Evolutionary conservation across 2,329 filamentous ascomycete species (phyloP), one percentile per base, ranked within the genome.

Genomic region (Plectosphaerella sp.): DNA sequence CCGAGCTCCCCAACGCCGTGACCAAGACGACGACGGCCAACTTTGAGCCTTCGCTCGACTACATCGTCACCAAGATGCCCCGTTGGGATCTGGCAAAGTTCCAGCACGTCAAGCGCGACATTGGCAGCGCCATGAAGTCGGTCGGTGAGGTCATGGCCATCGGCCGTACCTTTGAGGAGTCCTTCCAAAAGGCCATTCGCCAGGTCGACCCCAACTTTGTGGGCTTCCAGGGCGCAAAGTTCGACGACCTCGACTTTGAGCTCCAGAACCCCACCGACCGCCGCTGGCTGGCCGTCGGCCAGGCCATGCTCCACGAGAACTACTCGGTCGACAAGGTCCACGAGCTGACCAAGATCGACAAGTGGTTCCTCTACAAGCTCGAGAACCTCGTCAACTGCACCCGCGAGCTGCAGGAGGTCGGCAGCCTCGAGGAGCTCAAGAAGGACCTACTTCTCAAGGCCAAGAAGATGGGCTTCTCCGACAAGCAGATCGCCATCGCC

Each of bases 101-200:
- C 80, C 93, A 97, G 75, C 93, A 97, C 64, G 94, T 99, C 59
- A 95, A 96, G 79, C 88, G 94, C 56, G 89, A 96, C 66, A 97
- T 99, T 67, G 94, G 94, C 61, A 96, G 90, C 67, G 88, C 93
- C 56, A 99, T 99, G 94, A 99, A 97, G 78, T 97, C 92, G 22
- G 92, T 99, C 53, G 94, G 94, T 68, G 94, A 99, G 74, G 94
- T 99, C 55, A 99, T 99, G 94, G 94, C 94, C 58, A 97, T 99
- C 64, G 94, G 94, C 60, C 87, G 94, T 71, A 97, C 94, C 28
- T 99, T 97, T 63, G 94, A 99, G 74, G 94, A 99, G 76, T 96
- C 91, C 15, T 96, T 99, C 78, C 94, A 99, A 73, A 99, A 99
- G 79, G 94, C 94, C 57, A 96, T 97, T 67, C 90, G 94, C 55